Evolutionary conservation across 2,329 filamentous ascomycete genomes (phyloP).

Genomic region (Fusarium paranaense): DNA sequence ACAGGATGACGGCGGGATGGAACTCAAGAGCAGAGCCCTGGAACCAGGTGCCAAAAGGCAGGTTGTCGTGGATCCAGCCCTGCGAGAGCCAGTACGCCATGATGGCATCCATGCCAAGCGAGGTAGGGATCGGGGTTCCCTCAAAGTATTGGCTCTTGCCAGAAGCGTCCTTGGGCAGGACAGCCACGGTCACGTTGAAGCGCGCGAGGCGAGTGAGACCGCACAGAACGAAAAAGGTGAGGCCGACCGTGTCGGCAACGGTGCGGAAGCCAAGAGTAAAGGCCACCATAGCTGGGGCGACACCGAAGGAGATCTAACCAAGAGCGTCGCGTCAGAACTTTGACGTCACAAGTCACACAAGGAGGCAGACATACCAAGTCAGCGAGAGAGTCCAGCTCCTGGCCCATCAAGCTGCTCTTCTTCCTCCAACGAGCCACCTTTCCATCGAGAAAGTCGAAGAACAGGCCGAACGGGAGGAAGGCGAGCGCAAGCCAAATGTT

Average conservation of each 20-base stretch:
- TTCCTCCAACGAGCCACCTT: constrained; percentile 96
- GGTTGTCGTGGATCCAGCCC: constrained; percentile 79
- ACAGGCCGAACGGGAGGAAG: constrained; percentile 92
- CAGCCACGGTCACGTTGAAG: constrained; percentile 95
- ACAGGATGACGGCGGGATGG: constrained; percentile 84
- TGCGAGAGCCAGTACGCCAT: constrained; percentile 92
- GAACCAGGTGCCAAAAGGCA: constrained; percentile 81
- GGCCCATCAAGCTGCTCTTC: constrained; percentile 98
- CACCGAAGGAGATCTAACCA: constrained; percentile 89
- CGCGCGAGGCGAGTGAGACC: constrained; percentile 92
- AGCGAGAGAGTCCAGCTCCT: constrained; percentile 95
- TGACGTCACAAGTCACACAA: not conserved
- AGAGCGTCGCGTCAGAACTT: constrained; percentile 23
- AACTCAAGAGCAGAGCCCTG: constrained; percentile 79
- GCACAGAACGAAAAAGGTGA: constrained; percentile 93
- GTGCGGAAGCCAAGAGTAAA: constrained; percentile 92
- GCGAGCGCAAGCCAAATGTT: constrained; percentile 86
- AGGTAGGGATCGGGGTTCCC: constrained; percentile 95
- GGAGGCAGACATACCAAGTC: constrained; percentile 76
- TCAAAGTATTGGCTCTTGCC: constrained; percentile 98
- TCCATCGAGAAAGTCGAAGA: constrained; percentile 98
- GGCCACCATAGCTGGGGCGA: constrained; percentile 86
- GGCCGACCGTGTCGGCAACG: constrained; percentile 79
- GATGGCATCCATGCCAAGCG: constrained; percentile 79
- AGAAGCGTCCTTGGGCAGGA: constrained; percentile 88